Evolutionary conservation across 495 filamentous ascomycete species (phyloP), one percentile per base, ranked within the genome.

Genomic region (Hyaloscypha finlandica): DNA sequence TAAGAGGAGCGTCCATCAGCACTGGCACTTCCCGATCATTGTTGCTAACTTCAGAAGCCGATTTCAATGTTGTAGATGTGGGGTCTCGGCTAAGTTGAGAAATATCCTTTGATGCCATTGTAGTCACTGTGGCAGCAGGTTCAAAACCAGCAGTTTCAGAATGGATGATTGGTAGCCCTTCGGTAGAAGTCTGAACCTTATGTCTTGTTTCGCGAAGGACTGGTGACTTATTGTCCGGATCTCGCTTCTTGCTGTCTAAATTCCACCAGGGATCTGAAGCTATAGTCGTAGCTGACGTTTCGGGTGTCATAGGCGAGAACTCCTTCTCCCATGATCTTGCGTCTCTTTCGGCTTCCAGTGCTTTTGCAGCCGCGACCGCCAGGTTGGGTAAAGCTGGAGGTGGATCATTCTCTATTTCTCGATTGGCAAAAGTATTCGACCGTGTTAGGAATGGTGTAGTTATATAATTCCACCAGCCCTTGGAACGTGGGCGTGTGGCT

Each of bases 381-480:
- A 76, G 68, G 22, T 69, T 74, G 29, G 77, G 76, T 54, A 79
- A 33, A 19, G 74, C 69, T 31, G 81, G 75, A 60, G 77, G 65
- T 4, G 76, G 71, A 33, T 70, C 37, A 31, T 61, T 20, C 22
- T 73, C 73, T 4, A 72, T 56, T 4, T 75, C 74, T n/a, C 74
- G 77, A 55, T 67, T 76, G 9, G 71, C 68, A 1, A 74, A 48
- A 8, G 80, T 78, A 67, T 76, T 81, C 14, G 80, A 79, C 6
- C 79, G 74, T 22, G 81, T 77, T 51, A 87, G 72, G 63, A 96
- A 89, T 0, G 93, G 93, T 1, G 92, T 93, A 2, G 89, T 88
- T 52, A 96, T 84, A 66, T 90, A 84, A 67, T 91, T 93, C 93
- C 93, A 97, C 93, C 93, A 97, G 12, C 72, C 72, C 37, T 86